Percentiles rank a stretch among this genome's conserved stretches.
Evolutionary conservation across 345 rosid genomes (phyloP).

Genomic region (Sisymbrium altissimum): DNA sequence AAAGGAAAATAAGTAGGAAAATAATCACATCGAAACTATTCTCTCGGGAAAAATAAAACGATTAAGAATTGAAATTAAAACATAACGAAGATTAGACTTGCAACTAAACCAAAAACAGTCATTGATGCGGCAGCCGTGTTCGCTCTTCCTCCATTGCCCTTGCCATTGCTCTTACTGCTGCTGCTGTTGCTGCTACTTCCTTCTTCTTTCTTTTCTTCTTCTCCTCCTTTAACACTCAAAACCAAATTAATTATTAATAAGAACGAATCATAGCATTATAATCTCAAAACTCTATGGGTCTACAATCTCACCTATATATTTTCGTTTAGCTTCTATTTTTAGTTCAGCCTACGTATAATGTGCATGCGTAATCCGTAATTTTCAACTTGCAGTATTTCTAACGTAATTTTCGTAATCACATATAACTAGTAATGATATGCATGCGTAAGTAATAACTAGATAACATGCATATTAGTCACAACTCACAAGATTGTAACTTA

Average conservation of each 20-base stretch:
- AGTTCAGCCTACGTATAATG: background rate
- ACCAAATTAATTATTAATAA: background rate
- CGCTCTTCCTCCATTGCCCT: constrained; percentile 22
- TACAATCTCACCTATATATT: background rate
- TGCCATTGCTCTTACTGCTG: background rate
- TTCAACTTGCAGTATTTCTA: too few species aligned
- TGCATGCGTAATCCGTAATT: background rate
- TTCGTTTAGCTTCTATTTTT: background rate
- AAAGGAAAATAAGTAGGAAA: background rate
- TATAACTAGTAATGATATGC: background rate
- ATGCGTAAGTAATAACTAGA: background rate
- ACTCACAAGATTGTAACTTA: background rate
- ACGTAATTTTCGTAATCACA: background rate
- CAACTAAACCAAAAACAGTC: constrained; percentile 19
- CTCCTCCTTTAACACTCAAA: constrained; percentile 3
- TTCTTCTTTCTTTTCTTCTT: constrained; percentile 1
- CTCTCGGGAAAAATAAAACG: background rate
- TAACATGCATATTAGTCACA: constrained; percentile 4
- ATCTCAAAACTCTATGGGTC: too few species aligned
- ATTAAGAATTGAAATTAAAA: constrained; percentile 3
- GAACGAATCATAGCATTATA: background rate
- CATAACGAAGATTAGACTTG: constrained; percentile 16
- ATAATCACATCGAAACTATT: background rate
- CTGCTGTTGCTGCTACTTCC: background rate
- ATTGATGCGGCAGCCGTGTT: constrained; percentile 18